phyloP scores from a whole-genome alignment of 78 protist species.

The Emiliania huxleyi region DNA sequence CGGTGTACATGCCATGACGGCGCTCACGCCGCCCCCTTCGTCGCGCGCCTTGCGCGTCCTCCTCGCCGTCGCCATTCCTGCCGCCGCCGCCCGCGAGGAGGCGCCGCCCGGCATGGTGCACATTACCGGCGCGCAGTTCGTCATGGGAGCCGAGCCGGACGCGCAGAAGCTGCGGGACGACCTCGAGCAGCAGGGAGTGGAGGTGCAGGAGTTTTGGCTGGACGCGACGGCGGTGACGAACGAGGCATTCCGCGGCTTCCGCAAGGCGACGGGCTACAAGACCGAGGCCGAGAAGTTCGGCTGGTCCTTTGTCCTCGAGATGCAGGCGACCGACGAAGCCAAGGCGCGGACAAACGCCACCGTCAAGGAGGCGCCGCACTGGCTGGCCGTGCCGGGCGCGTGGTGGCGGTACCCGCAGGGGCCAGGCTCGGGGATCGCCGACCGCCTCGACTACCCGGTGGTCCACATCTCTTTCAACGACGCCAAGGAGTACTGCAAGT shows the following conservation, averaged over 20 bases:
- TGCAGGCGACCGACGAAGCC: background rate
- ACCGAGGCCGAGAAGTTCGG: slow-evolving; percentile 21
- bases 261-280: background rate
- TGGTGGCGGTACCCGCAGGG: slow-evolving; percentile 40
- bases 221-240: slow-evolving; percentile 19
- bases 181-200: background rate
- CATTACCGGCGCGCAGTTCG: background rate
- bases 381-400: slow-evolving; percentile 17
- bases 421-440: background rate
- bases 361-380: background rate
- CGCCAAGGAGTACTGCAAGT: slow-evolving; percentile 42
- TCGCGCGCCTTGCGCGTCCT: too few species aligned
- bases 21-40: too few species aligned
- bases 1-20: too few species aligned
- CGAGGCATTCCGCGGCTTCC: slow-evolving; percentile 15
- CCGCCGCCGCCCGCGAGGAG: too few species aligned
- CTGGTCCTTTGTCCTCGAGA: slow-evolving; percentile 26
- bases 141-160: background rate
- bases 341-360: too few species aligned
- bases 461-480: slow-evolving; percentile 15
- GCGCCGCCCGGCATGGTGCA: background rate
- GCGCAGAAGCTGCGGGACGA: background rate
- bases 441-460: slow-evolving; percentile 1
- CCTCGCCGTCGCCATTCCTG: too few species aligned
- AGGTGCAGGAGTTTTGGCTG: background rate